Conservation (phyloP, 225 moss, liverwort and hornwort species). For the Pseudisothecium myosuroides region DNA sequence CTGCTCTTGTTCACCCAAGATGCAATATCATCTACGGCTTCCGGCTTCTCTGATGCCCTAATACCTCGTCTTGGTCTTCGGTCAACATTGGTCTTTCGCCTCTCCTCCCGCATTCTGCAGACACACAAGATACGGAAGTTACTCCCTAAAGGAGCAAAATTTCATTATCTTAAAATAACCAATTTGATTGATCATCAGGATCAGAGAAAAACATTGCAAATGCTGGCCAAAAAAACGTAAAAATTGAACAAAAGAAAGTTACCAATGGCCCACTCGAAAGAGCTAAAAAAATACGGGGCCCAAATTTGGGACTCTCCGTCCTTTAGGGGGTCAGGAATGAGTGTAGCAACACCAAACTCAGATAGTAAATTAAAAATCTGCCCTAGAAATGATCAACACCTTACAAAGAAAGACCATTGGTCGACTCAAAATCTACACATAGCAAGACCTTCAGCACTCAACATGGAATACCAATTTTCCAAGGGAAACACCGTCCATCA, state of each 20-base stretch:
- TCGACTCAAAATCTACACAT: background rate
- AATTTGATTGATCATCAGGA: background rate
- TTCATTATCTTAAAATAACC: background rate
- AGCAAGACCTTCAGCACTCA: background rate
- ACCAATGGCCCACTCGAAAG: background rate
- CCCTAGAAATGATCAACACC: background rate
- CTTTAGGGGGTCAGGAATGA: background rate
- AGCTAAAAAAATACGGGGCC: too few species aligned
- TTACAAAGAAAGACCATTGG: background rate
- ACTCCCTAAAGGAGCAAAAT: background rate
- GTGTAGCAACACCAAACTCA: background rate
- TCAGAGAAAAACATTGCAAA: background rate
- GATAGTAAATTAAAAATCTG: background rate
- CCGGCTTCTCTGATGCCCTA: conserved; percentile 45
- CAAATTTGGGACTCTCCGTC: background rate
- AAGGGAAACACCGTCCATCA: background rate
- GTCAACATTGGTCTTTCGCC: conserved; percentile 50
- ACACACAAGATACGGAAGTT: background rate
- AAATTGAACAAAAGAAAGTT: background rate
- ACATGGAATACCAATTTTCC: background rate
- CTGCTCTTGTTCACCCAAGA: conserved; percentile 95
- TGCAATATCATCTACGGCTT: conserved; percentile 58
- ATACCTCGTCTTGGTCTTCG: conserved; percentile 40
- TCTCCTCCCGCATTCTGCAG: conserved; percentile 38
- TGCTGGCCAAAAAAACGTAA: background rate